A percentile compares a stretch with the other conserved stretches of the same genome.
These are phyloP conservation scores for Brachypodium distachyon DNA, from an alignment of 202 grass and related monocot genomes.

Conservation along the genomic window DNA sequence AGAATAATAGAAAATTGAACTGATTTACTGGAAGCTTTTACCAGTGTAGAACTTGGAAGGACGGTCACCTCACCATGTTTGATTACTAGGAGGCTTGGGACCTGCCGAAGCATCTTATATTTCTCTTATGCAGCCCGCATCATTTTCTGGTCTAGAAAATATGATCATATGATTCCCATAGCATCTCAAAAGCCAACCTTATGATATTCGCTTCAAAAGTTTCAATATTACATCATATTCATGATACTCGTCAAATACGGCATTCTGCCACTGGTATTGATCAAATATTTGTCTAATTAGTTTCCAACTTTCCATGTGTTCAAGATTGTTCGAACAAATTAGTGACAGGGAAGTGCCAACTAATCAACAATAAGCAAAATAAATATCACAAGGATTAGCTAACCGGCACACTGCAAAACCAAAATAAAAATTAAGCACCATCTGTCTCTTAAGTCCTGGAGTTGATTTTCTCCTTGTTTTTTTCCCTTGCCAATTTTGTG, in stretches of 20 bases:
- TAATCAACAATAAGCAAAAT: background rate
- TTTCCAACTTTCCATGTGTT: background rate
- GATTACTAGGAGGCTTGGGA: too few relatives aligned
- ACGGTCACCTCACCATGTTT: background rate
- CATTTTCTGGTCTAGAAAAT: background rate
- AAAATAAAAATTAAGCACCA: background rate
- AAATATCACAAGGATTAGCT: background rate
- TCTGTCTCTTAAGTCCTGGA: background rate
- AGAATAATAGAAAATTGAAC: too few relatives aligned
- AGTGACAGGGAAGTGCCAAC: background rate
- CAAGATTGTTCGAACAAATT: background rate
- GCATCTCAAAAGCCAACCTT: background rate
- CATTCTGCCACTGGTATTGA: too few relatives aligned
- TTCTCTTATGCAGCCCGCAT: background rate
- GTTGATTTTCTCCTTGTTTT: background rate
- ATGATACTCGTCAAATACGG: too few relatives aligned
- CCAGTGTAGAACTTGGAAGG: background rate
- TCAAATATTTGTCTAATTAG: too few relatives aligned
- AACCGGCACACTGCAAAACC: background rate
- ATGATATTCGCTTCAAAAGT: background rate
- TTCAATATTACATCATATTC: background rate
- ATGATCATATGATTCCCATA: background rate
- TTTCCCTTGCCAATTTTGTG: background rate
- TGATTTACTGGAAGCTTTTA: background rate
- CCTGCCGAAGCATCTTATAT: background rate